Conservation (phyloP, 2,329 filamentous ascomycete genomes). For the Teratosphaeria gauchensis region DNA sequence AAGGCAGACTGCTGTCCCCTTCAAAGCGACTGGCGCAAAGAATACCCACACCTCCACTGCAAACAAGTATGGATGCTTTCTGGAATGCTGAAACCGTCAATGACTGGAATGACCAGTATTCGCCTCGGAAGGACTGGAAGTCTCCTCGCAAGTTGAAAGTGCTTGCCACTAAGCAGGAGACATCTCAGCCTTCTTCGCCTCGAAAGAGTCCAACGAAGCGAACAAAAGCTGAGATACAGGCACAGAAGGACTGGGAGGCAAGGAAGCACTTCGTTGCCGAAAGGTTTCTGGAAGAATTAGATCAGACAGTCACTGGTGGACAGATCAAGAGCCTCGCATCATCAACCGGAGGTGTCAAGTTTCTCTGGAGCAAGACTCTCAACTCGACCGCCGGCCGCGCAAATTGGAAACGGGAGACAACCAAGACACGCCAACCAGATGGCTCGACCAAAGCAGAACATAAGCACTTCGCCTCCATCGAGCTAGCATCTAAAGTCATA, state of each 20-base stretch:
- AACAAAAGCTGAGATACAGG: constrained; percentile 25
- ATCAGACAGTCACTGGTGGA: constrained; percentile 52
- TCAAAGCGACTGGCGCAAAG: constrained; percentile 30
- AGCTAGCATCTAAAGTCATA: constrained; percentile 82
- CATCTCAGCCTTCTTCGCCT: constrained; percentile 27
- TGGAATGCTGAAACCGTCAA: constrained; percentile 52
- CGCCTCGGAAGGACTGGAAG: constrained; percentile 39
- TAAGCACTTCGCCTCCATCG: constrained; percentile 58
- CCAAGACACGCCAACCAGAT: constrained; percentile 22
- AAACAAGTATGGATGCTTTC: constrained; percentile 47
- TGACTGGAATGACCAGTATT: constrained; percentile 56
- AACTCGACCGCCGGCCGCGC: constrained; percentile 64
- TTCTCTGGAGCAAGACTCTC: constrained; percentile 69
- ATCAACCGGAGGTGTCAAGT: constrained; percentile 58
- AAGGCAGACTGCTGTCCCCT: constrained; percentile 36
- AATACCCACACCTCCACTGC: constrained; percentile 37
- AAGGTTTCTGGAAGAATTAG: constrained; percentile 59
- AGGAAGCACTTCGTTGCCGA: constrained; percentile 54
- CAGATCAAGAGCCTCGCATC: constrained; percentile 49
- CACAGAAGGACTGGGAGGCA: constrained; percentile 52
- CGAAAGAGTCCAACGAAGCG: constrained; percentile 28
- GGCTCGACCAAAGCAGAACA: constrained; percentile 20
- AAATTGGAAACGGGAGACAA: constrained; percentile 40
- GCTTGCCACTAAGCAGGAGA: constrained; percentile 10
- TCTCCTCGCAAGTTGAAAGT: constrained; percentile 27